phyloP scores from a whole-genome alignment of 2,329 filamentous ascomycete species.

The Colletotrichum lupini region DNA sequence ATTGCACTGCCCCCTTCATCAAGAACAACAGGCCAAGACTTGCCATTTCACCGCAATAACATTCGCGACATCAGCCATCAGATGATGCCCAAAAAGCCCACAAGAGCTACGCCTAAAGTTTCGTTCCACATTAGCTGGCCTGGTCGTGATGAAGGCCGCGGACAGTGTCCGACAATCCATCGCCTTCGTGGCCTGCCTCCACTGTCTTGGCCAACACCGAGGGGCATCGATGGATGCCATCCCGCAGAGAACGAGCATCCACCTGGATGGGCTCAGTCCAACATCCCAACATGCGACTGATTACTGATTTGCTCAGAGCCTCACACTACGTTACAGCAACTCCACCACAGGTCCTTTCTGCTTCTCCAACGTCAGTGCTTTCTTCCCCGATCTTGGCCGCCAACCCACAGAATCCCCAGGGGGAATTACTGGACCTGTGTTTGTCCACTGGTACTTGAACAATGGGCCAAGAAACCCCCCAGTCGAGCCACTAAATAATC shows the following conservation, averaged over 20 bases:
- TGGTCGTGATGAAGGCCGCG: background rate
- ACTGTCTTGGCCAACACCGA: background rate
- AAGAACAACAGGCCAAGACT: background rate
- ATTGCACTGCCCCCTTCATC: background rate
- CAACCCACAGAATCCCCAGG: constrained; percentile 28
- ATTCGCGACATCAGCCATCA: background rate
- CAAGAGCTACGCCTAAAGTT: background rate
- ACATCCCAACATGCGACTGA: constrained; percentile 6
- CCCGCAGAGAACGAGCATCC: background rate
- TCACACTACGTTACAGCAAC: background rate
- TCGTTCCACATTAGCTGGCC: background rate
- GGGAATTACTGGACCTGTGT: constrained; percentile 25
- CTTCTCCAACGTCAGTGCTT: background rate
- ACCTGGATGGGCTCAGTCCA: background rate
- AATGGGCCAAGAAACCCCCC: background rate
- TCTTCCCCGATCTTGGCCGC: constrained; percentile 24
- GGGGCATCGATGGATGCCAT: background rate
- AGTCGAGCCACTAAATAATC: constrained; percentile 6
- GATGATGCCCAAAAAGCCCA: background rate
- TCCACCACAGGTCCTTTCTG: constrained; percentile 9
- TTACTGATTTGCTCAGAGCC: constrained; percentile 10
- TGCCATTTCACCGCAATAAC: background rate
- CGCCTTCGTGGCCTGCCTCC: background rate
- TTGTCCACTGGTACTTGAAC: background rate
- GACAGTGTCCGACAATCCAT: background rate